Percentiles rank a stretch among this genome's conserved stretches.
Conservation (phyloP, 192 early-diverging fungal species). For the Chytriomyces sp. region DNA sequence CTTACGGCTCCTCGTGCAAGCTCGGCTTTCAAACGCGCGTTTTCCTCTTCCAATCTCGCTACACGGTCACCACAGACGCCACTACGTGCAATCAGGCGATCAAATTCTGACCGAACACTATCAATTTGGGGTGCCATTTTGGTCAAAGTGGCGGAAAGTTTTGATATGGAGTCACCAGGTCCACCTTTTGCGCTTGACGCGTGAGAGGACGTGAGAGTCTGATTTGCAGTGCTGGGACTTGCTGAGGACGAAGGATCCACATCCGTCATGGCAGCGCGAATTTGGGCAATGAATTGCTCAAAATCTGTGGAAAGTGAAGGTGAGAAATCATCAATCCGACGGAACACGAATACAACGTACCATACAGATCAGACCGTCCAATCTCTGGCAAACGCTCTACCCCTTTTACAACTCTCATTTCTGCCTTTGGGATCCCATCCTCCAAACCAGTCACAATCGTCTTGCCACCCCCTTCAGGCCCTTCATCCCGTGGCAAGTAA, state of each 20-base stretch:
- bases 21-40: constrained; percentile 35
- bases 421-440: constrained; percentile 37
- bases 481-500: constrained; percentile 41
- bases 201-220: constrained; percentile 15
- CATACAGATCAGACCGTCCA: constrained; percentile 38
- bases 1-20: constrained; percentile 8
- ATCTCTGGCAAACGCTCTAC: constrained; percentile 40
- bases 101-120: constrained; percentile 44
- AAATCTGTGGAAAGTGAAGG: constrained; percentile 25
- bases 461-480: constrained; percentile 9
- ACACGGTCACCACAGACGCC: constrained; percentile 34
- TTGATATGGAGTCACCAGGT: constrained; percentile 39
- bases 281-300: constrained; percentile 44
- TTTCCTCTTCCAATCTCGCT: constrained; percentile 45
- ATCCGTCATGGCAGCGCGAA: constrained; percentile 40
- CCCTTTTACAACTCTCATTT: constrained; percentile 39
- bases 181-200: constrained; percentile 5
- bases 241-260: constrained; percentile 33
- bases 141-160: constrained; percentile 50
- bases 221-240: constrained; percentile 15
- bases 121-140: constrained; percentile 53
- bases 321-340: background rate
- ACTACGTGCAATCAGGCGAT: constrained; percentile 34
- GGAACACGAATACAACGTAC: background rate
- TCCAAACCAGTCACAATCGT: constrained; percentile 44